Base-by-base conservation (phyloP, 1,284 basidiomycete species). In the Apiotrichum gracile region DNA sequence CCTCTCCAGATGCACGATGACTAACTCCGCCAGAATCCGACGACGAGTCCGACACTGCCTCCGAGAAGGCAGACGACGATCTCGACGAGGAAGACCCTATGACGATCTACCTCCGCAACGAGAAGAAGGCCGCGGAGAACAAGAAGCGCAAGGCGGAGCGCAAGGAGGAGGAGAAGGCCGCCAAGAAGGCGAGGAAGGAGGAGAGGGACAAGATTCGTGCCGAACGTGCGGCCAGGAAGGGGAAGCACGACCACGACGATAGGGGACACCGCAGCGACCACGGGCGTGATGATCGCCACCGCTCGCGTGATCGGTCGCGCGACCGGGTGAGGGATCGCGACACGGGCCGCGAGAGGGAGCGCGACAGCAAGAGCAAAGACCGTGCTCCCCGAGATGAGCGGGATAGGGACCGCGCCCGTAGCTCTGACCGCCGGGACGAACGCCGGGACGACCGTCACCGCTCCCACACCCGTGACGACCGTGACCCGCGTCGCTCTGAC, bases 21-120 rank as follows among this genome's bases (percentile, higher is more conserved):
- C 31, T 31, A 10, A 44, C 57, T 47, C 4, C 2, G 12, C 29
- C 58, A 64, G 44, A 61, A 58, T 49, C 60, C 34, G 64, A 61
- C 1, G 54, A 49, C 43, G 70, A 62, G 1, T 83, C 83, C 13
- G 85, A 79, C 9, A 81, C 31, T 10, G 31, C 10, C 31, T 10
- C 10, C 31, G 31, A 31, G 16, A 31, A 31, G 31, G 31, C 31
- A 17, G 81, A 79, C 17, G 83, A 84, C 45, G 81, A 83, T 5
- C 86, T 93, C 53, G 93, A 97, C 72, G 87, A 89, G 5, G 91
- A 97, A 68, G 96, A 99, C 75, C 96, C 96, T 0, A 98, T 99
- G 96, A 84, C 87, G 19, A 89, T 90, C 56, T 97, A 91, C 72
- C 78, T 93, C 19, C 74, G 69, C 16, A 59, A 61, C 5, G 66